Percentiles rank a stretch among this genome's conserved stretches.
These are phyloP conservation scores for Leucocoprinus birnbaumii DNA, from an alignment of 768 basidiomycete species.

Conservation along the genomic window DNA sequence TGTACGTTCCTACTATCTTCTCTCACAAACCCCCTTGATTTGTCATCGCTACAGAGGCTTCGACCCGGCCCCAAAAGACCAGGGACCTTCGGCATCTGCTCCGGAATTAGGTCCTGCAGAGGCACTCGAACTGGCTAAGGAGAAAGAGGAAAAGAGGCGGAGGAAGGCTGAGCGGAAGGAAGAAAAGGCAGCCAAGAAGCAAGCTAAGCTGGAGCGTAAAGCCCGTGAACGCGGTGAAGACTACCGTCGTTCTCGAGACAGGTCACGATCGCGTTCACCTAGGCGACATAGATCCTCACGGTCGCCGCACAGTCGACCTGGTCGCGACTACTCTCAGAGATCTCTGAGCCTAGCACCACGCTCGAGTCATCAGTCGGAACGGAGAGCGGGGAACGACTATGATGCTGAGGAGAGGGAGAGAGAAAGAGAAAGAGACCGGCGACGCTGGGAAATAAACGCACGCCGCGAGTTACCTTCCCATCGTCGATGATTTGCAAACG, in stretches of 20 bases:
- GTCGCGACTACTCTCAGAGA: slow-evolving; percentile 3
- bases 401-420: slow-evolving; percentile 20
- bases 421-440: slow-evolving; percentile 34
- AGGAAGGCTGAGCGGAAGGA: slow-evolving; percentile 57
- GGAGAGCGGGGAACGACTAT: slow-evolving; percentile 14
- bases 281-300: slow-evolving; percentile 10
- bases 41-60: slow-evolving; percentile 53
- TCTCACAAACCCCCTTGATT: background rate
- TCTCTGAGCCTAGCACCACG: slow-evolving; percentile 9
- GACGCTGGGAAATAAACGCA: slow-evolving; percentile 48
- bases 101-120: background rate
- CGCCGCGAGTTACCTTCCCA: slow-evolving; percentile 29
- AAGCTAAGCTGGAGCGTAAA: slow-evolving; percentile 19
- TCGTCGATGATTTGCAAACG: slow-evolving; percentile 16
- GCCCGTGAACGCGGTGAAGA: slow-evolving; percentile 15
- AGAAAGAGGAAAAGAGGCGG: slow-evolving; percentile 44
- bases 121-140: slow-evolving; percentile 18
- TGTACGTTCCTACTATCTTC: slow-evolving; percentile 37
- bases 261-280: slow-evolving; percentile 30
- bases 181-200: slow-evolving; percentile 55
- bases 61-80: slow-evolving; percentile 49
- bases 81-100: background rate
- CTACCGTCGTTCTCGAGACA: slow-evolving; percentile 22
- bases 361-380: background rate
- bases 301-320: slow-evolving; percentile 25